phyloP scores from a whole-genome alignment of 129 eudicot species.

The Flaveria trinervia region DNA sequence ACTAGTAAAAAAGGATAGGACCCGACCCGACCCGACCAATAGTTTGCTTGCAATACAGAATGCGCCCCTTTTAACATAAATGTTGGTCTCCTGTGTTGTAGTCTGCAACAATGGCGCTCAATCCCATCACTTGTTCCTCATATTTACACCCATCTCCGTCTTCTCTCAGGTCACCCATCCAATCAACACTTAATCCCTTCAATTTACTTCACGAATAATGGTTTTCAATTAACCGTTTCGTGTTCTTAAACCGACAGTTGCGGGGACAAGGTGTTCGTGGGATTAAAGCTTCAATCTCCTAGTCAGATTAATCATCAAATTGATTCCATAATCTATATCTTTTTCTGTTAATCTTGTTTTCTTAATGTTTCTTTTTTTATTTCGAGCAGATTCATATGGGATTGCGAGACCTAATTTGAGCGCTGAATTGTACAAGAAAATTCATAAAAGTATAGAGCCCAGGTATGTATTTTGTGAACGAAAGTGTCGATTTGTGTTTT shows the following conservation, averaged over 20 bases:
- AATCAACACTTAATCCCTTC: conserved; percentile 1
- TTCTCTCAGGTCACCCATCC: conserved; percentile 54
- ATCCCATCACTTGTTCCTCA: conserved; percentile 48
- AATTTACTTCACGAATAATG: not conserved
- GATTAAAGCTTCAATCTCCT: conserved; percentile 69
- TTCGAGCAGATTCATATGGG: conserved; percentile 55
- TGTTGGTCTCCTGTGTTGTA: conserved; percentile 13
- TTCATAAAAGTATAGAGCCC: conserved; percentile 56
- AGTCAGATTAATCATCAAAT: conserved; percentile 33
- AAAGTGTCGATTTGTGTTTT: not conserved
- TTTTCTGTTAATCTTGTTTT: not conserved
- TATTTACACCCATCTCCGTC: conserved; percentile 53
- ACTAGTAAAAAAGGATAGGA: not conserved
- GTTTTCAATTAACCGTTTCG: conserved; percentile 5
- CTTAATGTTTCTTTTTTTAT: not conserved
- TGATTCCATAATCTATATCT: not conserved
- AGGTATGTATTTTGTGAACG: conserved; percentile 38
- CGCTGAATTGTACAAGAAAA: conserved; percentile 58
- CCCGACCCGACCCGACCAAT: not conserved
- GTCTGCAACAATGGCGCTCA: conserved; percentile 41
- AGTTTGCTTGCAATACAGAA: not conserved
- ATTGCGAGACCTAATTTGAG: conserved; percentile 54
- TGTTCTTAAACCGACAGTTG: conserved; percentile 46
- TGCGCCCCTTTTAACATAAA: conserved; percentile 12
- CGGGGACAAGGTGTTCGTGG: conserved; percentile 64